phyloP scores from a whole-genome alignment of 2,329 filamentous ascomycete genomes.

The Cryphonectria carpinicola region DNA sequence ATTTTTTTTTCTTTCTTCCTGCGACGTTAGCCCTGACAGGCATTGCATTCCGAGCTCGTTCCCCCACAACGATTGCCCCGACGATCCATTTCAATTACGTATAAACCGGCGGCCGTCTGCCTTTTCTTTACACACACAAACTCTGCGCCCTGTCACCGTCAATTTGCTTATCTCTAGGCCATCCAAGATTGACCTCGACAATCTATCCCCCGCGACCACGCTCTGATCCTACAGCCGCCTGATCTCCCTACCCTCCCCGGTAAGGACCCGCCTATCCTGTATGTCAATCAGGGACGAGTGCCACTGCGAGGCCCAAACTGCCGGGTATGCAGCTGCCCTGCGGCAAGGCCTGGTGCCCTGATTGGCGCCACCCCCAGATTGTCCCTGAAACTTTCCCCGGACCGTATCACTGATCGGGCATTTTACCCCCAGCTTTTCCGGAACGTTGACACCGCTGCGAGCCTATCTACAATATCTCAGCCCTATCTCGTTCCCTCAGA shows the following conservation, averaged over 20 bases:
- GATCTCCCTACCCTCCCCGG: conserved; percentile 27
- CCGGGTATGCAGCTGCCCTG: conserved; percentile 42
- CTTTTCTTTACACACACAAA: conserved; percentile 46
- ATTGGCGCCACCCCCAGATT: conserved; percentile 43
- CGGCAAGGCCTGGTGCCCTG: conserved; percentile 45
- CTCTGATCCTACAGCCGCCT: conserved; percentile 35
- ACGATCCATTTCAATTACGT: conserved; percentile 45
- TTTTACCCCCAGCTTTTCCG: conserved; percentile 31
- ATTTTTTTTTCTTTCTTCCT: not conserved
- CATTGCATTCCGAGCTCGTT: conserved; percentile 28
- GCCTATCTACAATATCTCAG: conserved; percentile 24
- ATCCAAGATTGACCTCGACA: conserved; percentile 29
- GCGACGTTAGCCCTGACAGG: conserved; percentile 25
- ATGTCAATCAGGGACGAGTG: conserved; percentile 29
- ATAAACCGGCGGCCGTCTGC: conserved; percentile 49
- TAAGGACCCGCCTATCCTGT: conserved; percentile 31
- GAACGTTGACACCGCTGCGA: conserved; percentile 18
- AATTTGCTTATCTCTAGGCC: conserved; percentile 36
- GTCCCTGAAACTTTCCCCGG: conserved; percentile 34
- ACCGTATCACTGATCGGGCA: conserved; percentile 34
- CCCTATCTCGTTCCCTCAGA: conserved; percentile 26
- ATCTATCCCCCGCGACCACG: conserved; percentile 32
- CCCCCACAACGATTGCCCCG: conserved; percentile 33
- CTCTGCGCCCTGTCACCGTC: conserved; percentile 43
- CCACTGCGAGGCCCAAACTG: conserved; percentile 38